phyloP scores from a whole-genome alignment of 768 basidiomycete genomes.

The Collybia sordida region DNA sequence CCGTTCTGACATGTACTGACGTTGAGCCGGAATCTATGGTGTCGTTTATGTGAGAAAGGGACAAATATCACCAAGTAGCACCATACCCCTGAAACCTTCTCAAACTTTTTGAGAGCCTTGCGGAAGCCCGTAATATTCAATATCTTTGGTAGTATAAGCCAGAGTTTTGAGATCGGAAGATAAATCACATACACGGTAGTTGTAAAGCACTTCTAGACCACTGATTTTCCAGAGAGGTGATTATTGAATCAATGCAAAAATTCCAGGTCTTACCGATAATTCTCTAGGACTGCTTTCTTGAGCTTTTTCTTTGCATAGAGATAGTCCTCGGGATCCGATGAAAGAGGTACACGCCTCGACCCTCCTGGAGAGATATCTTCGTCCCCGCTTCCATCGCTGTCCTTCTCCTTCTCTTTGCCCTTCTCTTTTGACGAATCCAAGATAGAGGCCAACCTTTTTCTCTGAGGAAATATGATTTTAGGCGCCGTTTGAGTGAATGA shows the following conservation, averaged over 20 bases:
- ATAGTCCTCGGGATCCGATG: slow-evolving; percentile 76
- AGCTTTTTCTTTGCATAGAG: slow-evolving; percentile 81
- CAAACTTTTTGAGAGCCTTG: slow-evolving; percentile 85
- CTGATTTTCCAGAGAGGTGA: slow-evolving; percentile 29
- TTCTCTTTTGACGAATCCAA: not conserved
- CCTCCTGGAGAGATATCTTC: slow-evolving; percentile 5
- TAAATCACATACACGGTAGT: slow-evolving; percentile 67
- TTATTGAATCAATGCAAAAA: not conserved
- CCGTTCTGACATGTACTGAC: slow-evolving; percentile 80
- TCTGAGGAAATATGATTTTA: too few relatives aligned
- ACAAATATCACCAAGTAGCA: not conserved
- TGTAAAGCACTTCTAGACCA: slow-evolving; percentile 80
- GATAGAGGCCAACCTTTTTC: too few relatives aligned
- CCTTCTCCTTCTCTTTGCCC: slow-evolving; percentile 4
- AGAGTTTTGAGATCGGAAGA: not conserved
- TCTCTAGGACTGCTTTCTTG: slow-evolving; percentile 80
- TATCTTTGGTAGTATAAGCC: slow-evolving; percentile 39
- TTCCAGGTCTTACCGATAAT: slow-evolving; percentile 63
- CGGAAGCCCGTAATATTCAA: slow-evolving; percentile 90
- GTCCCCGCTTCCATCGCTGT: not conserved
- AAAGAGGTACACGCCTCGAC: slow-evolving; percentile 13
- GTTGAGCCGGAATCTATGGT: slow-evolving; percentile 65
- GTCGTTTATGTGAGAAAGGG: not conserved
- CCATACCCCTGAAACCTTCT: slow-evolving; percentile 69
- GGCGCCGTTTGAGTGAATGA: too few relatives aligned